Evolutionary conservation across 345 rosid species (phyloP).

Genomic region (rapeseed (Brassica napus)): DNA sequence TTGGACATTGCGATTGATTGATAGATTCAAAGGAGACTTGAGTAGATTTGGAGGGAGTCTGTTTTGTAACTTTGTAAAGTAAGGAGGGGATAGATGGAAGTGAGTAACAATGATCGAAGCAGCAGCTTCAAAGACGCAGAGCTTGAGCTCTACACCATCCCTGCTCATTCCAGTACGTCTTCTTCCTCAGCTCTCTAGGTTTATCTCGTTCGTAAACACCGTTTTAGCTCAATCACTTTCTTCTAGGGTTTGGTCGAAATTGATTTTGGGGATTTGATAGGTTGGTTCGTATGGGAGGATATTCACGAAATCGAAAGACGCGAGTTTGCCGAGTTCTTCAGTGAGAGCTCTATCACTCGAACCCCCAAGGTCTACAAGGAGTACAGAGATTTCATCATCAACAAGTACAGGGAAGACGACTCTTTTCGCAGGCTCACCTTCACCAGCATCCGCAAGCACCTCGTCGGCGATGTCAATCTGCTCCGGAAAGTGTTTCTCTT

Average conservation of each 20-base stretch:
- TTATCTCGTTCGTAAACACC: no score
- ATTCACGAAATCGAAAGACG: constrained; percentile 84
- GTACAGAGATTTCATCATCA: constrained; percentile 62
- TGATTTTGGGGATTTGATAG: constrained; percentile 40
- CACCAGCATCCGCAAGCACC: constrained; percentile 74
- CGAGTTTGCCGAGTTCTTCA: constrained; percentile 77
- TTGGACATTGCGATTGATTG: background rate
- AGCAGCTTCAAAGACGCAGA: constrained; percentile 42
- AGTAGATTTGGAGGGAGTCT: background rate
- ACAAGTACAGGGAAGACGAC: constrained; percentile 63
- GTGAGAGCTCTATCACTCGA: constrained; percentile 76
- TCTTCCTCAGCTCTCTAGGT: background rate
- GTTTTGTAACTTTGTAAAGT: background rate
- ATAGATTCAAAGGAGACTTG: background rate
- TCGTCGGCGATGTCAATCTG: constrained; percentile 81
- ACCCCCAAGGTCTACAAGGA: constrained; percentile 93
- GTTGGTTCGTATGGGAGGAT: constrained; percentile 94
- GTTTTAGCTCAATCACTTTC: background rate
- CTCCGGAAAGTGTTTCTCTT: constrained; percentile 73
- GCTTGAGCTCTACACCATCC: constrained; percentile 75
- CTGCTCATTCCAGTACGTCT: constrained; percentile 65
- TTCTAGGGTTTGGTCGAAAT: background rate
- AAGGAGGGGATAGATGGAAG: background rate
- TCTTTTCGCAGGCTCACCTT: constrained; percentile 65
- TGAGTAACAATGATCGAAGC: background rate